phyloP scores from a whole-genome alignment of 345 rosid genomes.

The Populus euphratica region DNA sequence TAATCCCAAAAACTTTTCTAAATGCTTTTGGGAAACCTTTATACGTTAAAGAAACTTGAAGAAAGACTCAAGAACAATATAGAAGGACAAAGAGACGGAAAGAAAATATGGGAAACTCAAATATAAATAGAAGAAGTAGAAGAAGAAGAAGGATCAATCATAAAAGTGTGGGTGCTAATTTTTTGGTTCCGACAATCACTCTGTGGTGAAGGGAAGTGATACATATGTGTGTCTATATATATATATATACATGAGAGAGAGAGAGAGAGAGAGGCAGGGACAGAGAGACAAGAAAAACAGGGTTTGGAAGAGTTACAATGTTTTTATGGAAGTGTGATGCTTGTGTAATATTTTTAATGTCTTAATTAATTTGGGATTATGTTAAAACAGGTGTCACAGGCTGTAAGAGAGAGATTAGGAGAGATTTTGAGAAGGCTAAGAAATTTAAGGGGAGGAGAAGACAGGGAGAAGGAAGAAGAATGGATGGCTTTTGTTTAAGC shows the following conservation, averaged over 20 bases:
- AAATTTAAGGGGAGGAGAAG: background rate
- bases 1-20: background rate
- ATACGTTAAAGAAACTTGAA: background rate
- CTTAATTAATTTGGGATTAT: background rate
- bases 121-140: background rate
- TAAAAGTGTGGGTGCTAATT: background rate
- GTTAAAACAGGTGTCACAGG: slow-evolving; percentile 22
- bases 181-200: slow-evolving; percentile 30
- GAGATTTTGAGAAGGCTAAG: background rate
- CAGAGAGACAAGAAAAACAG: slow-evolving; percentile 18
- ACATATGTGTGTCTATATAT: background rate
- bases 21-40: background rate
- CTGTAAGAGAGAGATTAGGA: background rate
- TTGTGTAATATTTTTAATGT: background rate
- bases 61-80: background rate
- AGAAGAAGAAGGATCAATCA: background rate
- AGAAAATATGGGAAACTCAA: background rate
- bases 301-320: background rate
- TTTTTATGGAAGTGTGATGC: background rate
- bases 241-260: background rate
- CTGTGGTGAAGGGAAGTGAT: slow-evolving; percentile 14
- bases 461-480: background rate
- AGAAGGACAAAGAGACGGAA: background rate
- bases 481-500: background rate
- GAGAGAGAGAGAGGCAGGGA: slow-evolving; percentile 3